Conservation (phyloP, 2,329 filamentous ascomycete species). For the Ophiostoma sp. region DNA sequence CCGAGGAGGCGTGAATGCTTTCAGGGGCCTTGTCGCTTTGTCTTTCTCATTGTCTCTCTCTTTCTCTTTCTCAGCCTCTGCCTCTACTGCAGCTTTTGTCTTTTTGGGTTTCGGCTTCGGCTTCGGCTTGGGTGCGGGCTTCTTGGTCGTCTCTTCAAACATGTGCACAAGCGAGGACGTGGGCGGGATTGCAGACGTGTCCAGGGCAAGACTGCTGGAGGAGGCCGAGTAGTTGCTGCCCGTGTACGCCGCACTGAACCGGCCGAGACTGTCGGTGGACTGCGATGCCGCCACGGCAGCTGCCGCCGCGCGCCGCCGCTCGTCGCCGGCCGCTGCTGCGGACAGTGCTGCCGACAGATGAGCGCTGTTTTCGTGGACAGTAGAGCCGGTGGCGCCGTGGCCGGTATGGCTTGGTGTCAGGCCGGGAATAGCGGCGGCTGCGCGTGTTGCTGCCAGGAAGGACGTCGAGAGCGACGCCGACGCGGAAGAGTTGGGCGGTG, state of each 20-base stretch:
- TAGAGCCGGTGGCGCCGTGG: not conserved
- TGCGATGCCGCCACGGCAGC: not conserved
- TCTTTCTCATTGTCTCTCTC: too few species aligned
- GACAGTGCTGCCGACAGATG: constrained; percentile 21
- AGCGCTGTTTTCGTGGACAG: too few species aligned
- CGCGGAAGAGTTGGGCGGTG: not conserved
- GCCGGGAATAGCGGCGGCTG: constrained; percentile 51
- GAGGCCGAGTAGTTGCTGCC: not conserved
- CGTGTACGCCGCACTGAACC: not conserved
- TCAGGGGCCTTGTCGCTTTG: constrained; percentile 15
- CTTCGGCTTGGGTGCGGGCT: constrained; percentile 26
- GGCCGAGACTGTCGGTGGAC: constrained; percentile 11
- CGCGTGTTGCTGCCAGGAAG: constrained; percentile 56
- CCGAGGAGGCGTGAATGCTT: constrained; percentile 35
- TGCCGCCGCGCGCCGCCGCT: constrained; percentile 9
- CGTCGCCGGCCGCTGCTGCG: constrained; percentile 17
- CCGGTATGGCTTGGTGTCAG: constrained; percentile 38
- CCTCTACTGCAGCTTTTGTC: not conserved
- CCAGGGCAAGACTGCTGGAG: constrained; percentile 28
- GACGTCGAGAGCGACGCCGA: constrained; percentile 41
- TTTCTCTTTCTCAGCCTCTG: too few species aligned
- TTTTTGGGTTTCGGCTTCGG: constrained; percentile 19
- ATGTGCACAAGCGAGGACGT: constrained; percentile 62
- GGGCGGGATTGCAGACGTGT: constrained; percentile 56
- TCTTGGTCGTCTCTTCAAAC: constrained; percentile 52